Conservation (phyloP, 805 yeast species). For the Clavispora phyllophila region DNA sequence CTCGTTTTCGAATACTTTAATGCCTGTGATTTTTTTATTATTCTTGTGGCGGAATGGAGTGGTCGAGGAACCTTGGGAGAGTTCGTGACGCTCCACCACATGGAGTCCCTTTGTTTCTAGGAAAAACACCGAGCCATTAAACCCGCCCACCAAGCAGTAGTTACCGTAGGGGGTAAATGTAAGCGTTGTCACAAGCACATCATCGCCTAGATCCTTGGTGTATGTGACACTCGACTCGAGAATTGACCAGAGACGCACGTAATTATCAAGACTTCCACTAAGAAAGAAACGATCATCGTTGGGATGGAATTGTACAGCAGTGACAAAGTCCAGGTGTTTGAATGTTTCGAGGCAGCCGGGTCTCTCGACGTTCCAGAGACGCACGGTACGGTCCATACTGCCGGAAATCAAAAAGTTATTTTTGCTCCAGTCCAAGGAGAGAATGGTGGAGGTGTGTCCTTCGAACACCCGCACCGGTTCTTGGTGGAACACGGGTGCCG, state of each 20-base stretch:
- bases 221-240: slow-evolving; percentile 64
- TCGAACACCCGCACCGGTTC: slow-evolving; percentile 53
- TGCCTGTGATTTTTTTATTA: slow-evolving; percentile 66
- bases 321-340: slow-evolving; percentile 74
- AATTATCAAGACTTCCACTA: slow-evolving; percentile 75
- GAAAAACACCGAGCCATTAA: slow-evolving; percentile 61
- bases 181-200: slow-evolving; percentile 69
- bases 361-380: slow-evolving; percentile 80
- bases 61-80: slow-evolving; percentile 23
- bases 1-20: slow-evolving; percentile 43
- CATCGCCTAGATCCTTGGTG: slow-evolving; percentile 46
- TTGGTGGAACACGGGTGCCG: slow-evolving; percentile 77
- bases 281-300: slow-evolving; percentile 81
- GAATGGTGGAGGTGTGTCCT: slow-evolving; percentile 67
- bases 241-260: slow-evolving; percentile 78
- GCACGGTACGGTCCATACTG: slow-evolving; percentile 80
- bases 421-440: slow-evolving; percentile 84
- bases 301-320: slow-evolving; percentile 76
- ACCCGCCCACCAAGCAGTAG: slow-evolving; percentile 66
- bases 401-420: slow-evolving; percentile 76
- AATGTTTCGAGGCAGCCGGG: slow-evolving; percentile 58
- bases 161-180: slow-evolving; percentile 65
- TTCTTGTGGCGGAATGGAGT: slow-evolving; percentile 20
- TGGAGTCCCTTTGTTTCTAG: slow-evolving; percentile 63
- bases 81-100: slow-evolving; percentile 26